These are phyloP conservation scores for Apiotrichum gamsii DNA, from an alignment of 1,284 basidiomycete genomes.

Conservation along the genomic window DNA sequence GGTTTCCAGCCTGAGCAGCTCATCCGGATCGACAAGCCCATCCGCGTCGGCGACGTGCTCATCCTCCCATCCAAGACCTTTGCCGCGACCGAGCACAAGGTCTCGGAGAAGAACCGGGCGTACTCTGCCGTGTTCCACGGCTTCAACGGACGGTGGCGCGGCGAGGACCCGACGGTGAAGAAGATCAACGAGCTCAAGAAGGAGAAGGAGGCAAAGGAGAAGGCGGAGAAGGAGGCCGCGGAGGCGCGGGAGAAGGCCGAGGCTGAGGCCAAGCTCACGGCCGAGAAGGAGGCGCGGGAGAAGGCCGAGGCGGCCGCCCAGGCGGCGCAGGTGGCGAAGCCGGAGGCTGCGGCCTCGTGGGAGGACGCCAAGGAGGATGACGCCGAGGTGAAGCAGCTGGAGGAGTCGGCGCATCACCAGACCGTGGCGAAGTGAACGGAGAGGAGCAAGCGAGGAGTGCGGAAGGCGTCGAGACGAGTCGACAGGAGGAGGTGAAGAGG, in stretches of 20 bases:
- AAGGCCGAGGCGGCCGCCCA: constrained; percentile 3
- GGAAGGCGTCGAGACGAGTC: too few relatives aligned
- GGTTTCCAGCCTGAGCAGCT: constrained; percentile 42
- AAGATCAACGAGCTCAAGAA: constrained; percentile 29
- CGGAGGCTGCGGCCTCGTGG: too few relatives aligned
- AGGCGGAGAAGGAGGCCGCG: constrained; percentile 9
- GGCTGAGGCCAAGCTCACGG: constrained; percentile 8
- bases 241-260: constrained; percentile 13
- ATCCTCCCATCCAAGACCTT: constrained; percentile 34
- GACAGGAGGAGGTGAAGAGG: too few relatives aligned
- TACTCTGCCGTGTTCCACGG: constrained; percentile 37
- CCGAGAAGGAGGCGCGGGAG: constrained; percentile 1
- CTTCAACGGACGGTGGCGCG: constrained; percentile 32
- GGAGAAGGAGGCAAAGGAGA: constrained; percentile 23
- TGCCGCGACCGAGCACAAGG: constrained; percentile 24
- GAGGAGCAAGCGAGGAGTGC: too few relatives aligned
- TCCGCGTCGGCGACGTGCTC: constrained; percentile 44
- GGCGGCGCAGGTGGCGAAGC: too few relatives aligned
- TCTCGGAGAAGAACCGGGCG: constrained; percentile 12
- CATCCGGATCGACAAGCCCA: constrained; percentile 29
- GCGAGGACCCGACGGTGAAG: constrained; percentile 26
- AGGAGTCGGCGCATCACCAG: too few relatives aligned
- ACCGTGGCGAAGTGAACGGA: too few relatives aligned
- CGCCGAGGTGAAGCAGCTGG: too few relatives aligned
- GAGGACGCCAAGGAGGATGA: too few relatives aligned